Base-by-base conservation (phyloP, 768 basidiomycete species). In the Boletus rufocinnamomeus region DNA sequence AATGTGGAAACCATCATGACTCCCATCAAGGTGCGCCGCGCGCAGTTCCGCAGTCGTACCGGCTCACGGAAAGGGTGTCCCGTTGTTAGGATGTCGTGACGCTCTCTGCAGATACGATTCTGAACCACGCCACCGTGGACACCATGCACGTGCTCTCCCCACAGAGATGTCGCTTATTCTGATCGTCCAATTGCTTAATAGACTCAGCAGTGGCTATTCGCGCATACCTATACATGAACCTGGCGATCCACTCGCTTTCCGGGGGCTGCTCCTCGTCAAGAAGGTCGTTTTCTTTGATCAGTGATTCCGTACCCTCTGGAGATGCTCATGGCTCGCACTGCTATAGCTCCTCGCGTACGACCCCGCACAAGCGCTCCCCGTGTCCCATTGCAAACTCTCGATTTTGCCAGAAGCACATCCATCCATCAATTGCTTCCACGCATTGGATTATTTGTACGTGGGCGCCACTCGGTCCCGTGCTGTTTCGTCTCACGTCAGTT, bases 351-450 rank as follows among this genome's bases (percentile, higher is more conserved):
- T 98, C 47, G 81, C 82, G 0, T 97, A 98, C 67, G 95, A 98
- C 68, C 93, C 95, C 0, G 81, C 87, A n/a, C 80, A 88, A 69
- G 83, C 77, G 3, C 80, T 86, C 38, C 87, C 89, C 6, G 87
- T 95, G 8, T 86, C 86, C 0, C 74, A 83, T 40, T 93, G 98
- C 70, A 75, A 80, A 2, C 80, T 98, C 1, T 86, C 90, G 0
- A 88, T 96, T 28, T 74, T 98, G 16, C 96, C 96, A 0, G 96
- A 98, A 74, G 95, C 95, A 6, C 78, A 79, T 43, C 93, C 93
- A 0, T 81, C 83, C 11, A 95, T 97, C 69, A 95, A 93, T 66
- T 97, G 91, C 66, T 93, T 97, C 78, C 93, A 98, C 70, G 94
- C 94, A 0, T 74, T 98, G 46, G 94, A 97, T 70, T 96, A 95